A percentile compares a stretch with the other conserved stretches of the same genome.
Conservation (phyloP, 2,329 filamentous ascomycete genomes). For the Penicillium crustosum region DNA sequence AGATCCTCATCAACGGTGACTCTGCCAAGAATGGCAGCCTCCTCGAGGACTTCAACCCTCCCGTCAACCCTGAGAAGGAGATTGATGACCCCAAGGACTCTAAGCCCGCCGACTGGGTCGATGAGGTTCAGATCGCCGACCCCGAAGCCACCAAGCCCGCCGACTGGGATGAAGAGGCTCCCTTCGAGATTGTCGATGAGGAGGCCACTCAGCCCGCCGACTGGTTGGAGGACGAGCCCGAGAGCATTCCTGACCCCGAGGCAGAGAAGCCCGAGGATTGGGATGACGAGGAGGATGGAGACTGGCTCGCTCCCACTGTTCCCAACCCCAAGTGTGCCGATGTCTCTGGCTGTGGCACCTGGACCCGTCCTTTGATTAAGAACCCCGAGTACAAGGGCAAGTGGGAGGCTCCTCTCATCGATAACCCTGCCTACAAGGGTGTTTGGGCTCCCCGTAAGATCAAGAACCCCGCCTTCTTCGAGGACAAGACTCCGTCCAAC, state of each 20-base stretch:
- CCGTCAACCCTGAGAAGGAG: conserved; percentile 93
- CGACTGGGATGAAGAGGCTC: conserved; percentile 98
- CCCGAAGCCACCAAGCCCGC: conserved; percentile 94
- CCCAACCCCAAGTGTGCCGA: conserved; percentile 96
- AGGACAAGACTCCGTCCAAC: conserved; percentile 95
- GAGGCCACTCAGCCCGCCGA: conserved; percentile 88
- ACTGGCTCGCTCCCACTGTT: conserved; percentile 88
- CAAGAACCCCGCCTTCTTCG: conserved; percentile 90
- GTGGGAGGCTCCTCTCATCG: conserved; percentile 88
- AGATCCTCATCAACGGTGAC: conserved; percentile 88
- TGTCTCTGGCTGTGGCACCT: conserved; percentile 87
- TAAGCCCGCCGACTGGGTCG: conserved; percentile 96
- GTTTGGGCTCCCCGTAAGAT: conserved; percentile 94
- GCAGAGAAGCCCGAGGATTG: conserved; percentile 97
- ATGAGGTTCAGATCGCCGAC: conserved; percentile 85
- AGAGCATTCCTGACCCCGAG: conserved; percentile 83
- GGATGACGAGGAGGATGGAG: conserved; percentile 99
- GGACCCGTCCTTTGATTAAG: conserved; percentile 86
- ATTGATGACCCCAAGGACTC: conserved; percentile 91
- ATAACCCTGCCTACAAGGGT: conserved; percentile 98
- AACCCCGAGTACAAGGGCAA: conserved; percentile 99
- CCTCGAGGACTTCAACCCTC: conserved; percentile 85
- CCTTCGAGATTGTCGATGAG: conserved; percentile 93
- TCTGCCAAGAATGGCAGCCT: conserved; percentile 85
- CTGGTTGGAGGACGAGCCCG: conserved; percentile 89